Evolutionary conservation across 2,329 filamentous ascomycete species (phyloP).

Genomic region (Bipolaris gigantea): DNA sequence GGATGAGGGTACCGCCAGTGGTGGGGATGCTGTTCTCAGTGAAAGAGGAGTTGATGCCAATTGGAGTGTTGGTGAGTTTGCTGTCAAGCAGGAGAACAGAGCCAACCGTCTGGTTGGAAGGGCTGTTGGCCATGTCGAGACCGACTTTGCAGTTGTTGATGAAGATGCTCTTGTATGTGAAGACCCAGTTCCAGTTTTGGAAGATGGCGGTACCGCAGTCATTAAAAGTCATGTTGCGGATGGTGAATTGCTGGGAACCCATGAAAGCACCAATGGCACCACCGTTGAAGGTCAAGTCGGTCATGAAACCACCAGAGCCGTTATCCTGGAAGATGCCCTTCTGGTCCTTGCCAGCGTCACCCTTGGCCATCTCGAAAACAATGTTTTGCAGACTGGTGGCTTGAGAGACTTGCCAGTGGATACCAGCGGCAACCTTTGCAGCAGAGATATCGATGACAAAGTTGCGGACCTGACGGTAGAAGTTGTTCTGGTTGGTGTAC

Average conservation of each 20-base stretch:
- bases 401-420: conserved; percentile 71
- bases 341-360: conserved; percentile 52
- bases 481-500: conserved; percentile 59
- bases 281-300: conserved; percentile 62
- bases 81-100: conserved; percentile 84
- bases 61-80: conserved; percentile 71
- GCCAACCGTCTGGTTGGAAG: conserved; percentile 74
- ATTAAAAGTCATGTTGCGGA: conserved; percentile 55
- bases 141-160: conserved; percentile 53
- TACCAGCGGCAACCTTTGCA: conserved; percentile 50
- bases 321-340: conserved; percentile 64
- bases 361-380: conserved; percentile 59
- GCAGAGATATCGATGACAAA: conserved; percentile 54
- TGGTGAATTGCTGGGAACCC: conserved; percentile 66
- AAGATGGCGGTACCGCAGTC: conserved; percentile 54
- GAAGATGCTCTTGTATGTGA: conserved; percentile 51
- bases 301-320: conserved; percentile 62
- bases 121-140: conserved; percentile 56
- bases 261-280: conserved; percentile 62
- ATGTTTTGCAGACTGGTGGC: conserved; percentile 66
- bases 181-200: conserved; percentile 60
- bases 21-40: conserved; percentile 66
- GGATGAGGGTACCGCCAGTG: conserved; percentile 78
- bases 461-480: conserved; percentile 59
- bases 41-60: conserved; percentile 78